Evolutionary conservation across 352 stramenopile species (phyloP), one percentile per base, ranked within the genome.

Genomic region (Achlya hypogyna): DNA sequence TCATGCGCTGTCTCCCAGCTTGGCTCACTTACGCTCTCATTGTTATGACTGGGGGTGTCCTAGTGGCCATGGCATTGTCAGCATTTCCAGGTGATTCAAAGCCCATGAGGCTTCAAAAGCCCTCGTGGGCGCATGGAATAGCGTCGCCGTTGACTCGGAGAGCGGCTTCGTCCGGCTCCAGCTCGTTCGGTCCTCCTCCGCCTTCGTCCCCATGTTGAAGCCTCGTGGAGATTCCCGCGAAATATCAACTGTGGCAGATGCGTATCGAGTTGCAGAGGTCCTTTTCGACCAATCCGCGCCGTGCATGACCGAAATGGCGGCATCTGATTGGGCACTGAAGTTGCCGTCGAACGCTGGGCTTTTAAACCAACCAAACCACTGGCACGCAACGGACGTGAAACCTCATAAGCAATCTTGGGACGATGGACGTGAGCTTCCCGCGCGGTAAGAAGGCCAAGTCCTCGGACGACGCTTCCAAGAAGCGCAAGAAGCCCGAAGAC

Each of bases 361-460:
- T n/a, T n/a, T n/a, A n/a, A n/a, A n/a, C 60, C 60, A 67, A 67
- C 60, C 60, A 67, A 67, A 58, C 60, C 32, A 43, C 23, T 38
- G 40, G 42, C 51, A 67, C 27, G n/a, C n/a, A 59, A 59, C 40
- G n/a, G 9, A 14, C 52, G 42, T 45, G 12, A 62, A 56, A 56
- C 42, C 29, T 27, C 53, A 51, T 34, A 53, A 53, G 22, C 9
- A 23, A 67, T 43, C 54, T 64, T 64, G 18, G 38, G n/a, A 63
- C 45, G 32, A 74, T 73, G 60, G 60, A 67, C 40, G 32, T 28
- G 51, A 60, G 60, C 47, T 67, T 67, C 47, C 60, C 60, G 25
- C 60, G 60, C 32, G 60, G 60, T 9, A 67, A 67, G 51, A 88
- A 88, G 70, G 75, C 71, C 73, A n/a, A n/a, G 71, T 71, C 75